phyloP scores from a whole-genome alignment of 1,284 basidiomycete species.

The Marasmius tenuissimus region DNA sequence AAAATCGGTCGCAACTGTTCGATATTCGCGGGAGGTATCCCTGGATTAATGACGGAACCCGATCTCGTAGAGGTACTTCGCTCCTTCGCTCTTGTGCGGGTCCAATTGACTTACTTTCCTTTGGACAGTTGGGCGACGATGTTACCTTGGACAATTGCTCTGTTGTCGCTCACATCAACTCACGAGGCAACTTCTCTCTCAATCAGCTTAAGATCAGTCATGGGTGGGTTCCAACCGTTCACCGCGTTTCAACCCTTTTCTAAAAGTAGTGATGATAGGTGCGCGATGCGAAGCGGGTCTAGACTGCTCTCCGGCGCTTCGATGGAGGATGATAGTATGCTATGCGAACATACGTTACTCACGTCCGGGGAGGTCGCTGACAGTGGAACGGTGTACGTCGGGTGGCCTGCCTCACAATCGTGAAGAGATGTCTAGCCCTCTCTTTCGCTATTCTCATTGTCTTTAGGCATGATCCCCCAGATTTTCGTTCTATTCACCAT shows the following conservation, averaged over 20 bases:
- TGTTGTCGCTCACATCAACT: slow-evolving; percentile 46
- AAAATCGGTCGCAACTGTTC: slow-evolving; percentile 39
- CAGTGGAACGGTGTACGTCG: slow-evolving; percentile 35
- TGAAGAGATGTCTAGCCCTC: background rate
- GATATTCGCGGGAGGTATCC: slow-evolving; percentile 36
- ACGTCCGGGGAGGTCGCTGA: slow-evolving; percentile 48
- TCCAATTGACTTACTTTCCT: background rate
- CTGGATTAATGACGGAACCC: slow-evolving; percentile 43
- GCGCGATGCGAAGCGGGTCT: slow-evolving; percentile 41
- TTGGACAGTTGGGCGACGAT: slow-evolving; percentile 35
- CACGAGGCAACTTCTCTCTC: slow-evolving; percentile 41
- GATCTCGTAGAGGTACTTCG: slow-evolving; percentile 37
- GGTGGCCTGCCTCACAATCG: slow-evolving; percentile 36
- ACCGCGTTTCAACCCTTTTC: background rate
- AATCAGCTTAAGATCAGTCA: slow-evolving; percentile 40
- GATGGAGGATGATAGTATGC: slow-evolving; percentile 46
- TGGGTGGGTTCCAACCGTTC: slow-evolving; percentile 23
- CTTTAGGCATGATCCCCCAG: background rate
- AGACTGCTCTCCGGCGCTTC: slow-evolving; percentile 48
- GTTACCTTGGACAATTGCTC: slow-evolving; percentile 43
- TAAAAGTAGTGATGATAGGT: slow-evolving; percentile 18
- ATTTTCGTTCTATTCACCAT: background rate
- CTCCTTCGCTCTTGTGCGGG: background rate
- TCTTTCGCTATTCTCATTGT: background rate
- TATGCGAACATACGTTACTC: slow-evolving; percentile 45